Base-by-base conservation (phyloP, 345 rosid species). In the Melaleuca alternifolia region DNA sequence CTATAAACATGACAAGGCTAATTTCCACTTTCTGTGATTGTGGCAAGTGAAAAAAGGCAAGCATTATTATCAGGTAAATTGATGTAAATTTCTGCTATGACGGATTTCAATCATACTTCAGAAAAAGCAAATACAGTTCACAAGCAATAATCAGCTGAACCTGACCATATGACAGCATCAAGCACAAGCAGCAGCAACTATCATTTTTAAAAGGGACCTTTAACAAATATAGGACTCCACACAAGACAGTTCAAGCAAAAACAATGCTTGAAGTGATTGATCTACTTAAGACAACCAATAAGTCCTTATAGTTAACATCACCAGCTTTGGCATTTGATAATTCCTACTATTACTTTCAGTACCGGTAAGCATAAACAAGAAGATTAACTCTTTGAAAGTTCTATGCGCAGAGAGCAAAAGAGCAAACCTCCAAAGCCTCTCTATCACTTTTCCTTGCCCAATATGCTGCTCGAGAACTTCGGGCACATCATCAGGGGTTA, bases 381-480 rank as follows among this genome's bases (percentile, higher is more conserved):
- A 54, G 13, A 33, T 53, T 3, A 46, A 46, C 76, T 56, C 15
- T 11, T 7, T 6, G 44, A 5, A 41, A 44, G 62, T 28, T 51
- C 5, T 20, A 83, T 6, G 54, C 84, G 16, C 48, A 48, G 24
- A 46, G 26, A 37, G 20, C 71, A n/a, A 83, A 52, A 82, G 54
- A 88, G 87, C 89, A 87, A 46, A 97, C 99, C 99, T 97, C 95
- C 93, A 94, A 86, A 96, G 92, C 50, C 95, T 92, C 87, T 94
- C 92, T 81, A 97, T 89, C 82, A 94, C 91, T 85, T 90, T 89
- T 87, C 99, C 98, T 89, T 94, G 91, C 11, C 92, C 93, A 87
- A 97, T 93, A 91, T 97, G 99, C 94, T 95, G 94, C 88, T 97
- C 98, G 44, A 97, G 92, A 92, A 97, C 65, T 84, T 92, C 95